Base-by-base conservation (phyloP, 768 basidiomycete genomes). In the Leccinum ochraceum region DNA sequence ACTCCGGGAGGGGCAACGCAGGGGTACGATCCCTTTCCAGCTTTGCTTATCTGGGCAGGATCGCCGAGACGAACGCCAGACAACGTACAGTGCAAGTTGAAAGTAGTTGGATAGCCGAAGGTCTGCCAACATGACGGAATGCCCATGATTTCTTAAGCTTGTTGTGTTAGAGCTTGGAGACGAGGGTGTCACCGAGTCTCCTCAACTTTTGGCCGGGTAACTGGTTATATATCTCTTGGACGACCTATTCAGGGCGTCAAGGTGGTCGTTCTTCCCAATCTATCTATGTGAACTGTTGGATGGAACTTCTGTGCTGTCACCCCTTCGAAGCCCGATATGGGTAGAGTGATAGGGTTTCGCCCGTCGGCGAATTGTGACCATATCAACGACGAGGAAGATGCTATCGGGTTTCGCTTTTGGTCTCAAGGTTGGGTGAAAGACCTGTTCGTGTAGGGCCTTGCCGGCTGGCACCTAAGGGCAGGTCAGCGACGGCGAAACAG, bases 371-470 rank as follows among this genome's bases (percentile, higher is more conserved):
- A 20, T 22, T 0, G 5, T 11, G 3, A 46, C 20, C 11, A 46
- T 46, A 3, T 46, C 44, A 46, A 46, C 11, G 20, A 46, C 5
- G 6, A 46, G 4, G 44, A 46, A 11, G 11, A 13, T 34, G 13
- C 24, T 5, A 53, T 68, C 61, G 36, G 69, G 51, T 58, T 73
- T 67, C n/a, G 58, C 55, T 62, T 74, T 67, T 22, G 67, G 59
- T 61, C 70, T 70, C 62, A 86, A 63, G 24, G 73, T 73, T 24
- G 89, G 88, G 71, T 94, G 91, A 49, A 96, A 77, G 71, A 95
- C 79, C 75, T 92, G 90, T 77, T 98, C 93, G 71, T 97, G 92
- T 44, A 98, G 81, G 56, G 95, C 94, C 77, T 94, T 96, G 51
- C 96, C 96, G 50, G 94, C 95, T 14, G 94, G 86, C 24, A 92